phyloP scores from a whole-genome alignment of 1,139 yeast genomes.

The Suhomyces chickasaworum region DNA sequence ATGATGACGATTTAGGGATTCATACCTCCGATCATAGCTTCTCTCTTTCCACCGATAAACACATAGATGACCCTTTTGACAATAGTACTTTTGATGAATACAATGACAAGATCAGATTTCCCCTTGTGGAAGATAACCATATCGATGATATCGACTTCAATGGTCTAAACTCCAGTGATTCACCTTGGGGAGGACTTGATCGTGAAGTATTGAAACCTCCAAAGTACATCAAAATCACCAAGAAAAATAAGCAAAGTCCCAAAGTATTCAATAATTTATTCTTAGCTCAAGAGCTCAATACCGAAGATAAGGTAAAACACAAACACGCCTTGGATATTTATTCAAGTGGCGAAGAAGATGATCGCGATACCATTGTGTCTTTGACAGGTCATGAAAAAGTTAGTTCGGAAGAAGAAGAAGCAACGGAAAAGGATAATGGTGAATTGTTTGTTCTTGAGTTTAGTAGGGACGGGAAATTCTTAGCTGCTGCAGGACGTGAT shows the following conservation, averaged over 20 bases:
- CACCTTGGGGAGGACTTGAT: conserved; percentile 37
- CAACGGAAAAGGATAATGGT: conserved; percentile 22
- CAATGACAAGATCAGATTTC: conserved; percentile 11
- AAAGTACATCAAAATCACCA: conserved; percentile 52
- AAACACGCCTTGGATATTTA: background rate
- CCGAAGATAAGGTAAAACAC: conserved; percentile 8
- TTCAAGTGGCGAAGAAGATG: conserved; percentile 11
- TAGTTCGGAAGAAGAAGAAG: conserved; percentile 9
- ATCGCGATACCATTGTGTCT: background rate
- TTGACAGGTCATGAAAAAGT: background rate
- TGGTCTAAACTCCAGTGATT: conserved; percentile 17
- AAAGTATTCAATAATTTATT: conserved; percentile 58
- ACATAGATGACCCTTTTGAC: conserved; percentile 6
- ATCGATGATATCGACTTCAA: conserved; percentile 4
- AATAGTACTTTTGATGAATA: conserved; percentile 8
- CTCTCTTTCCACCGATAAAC: conserved; percentile 1
- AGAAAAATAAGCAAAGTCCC: conserved; percentile 48
- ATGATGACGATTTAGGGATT: conserved; percentile 15
- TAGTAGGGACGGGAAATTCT: conserved; percentile 74
- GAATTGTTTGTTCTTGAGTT: conserved; percentile 77
- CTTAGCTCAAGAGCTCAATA: conserved; percentile 75
- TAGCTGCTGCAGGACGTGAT: conserved; percentile 86
- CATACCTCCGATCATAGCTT: conserved; percentile 5
- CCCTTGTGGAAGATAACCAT: conserved; percentile 4
- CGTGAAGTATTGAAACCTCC: conserved; percentile 51